These are phyloP conservation scores for Durio zibethinus DNA, from an alignment of 345 rosid species.

Conservation along the genomic window DNA sequence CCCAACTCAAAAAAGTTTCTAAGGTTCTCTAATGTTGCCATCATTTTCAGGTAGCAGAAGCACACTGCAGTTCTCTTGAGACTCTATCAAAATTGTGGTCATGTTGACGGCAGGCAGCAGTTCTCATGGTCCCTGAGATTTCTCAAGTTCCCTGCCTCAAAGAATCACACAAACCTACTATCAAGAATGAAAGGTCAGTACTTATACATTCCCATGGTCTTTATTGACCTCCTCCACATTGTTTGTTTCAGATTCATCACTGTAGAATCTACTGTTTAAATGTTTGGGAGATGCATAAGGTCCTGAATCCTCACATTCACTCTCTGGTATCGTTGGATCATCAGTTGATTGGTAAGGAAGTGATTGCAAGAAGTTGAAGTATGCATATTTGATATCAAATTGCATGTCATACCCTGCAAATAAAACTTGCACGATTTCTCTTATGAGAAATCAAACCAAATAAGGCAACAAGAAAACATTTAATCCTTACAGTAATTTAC, in stretches of 20 bases:
- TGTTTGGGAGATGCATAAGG: conserved; percentile 7
- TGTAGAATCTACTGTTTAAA: not conserved
- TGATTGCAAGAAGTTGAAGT: conserved; percentile 79
- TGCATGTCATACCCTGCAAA: conserved; percentile 93
- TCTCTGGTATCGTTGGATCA: conserved; percentile 17
- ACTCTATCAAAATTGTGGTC: not conserved
- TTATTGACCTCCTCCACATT: not conserved
- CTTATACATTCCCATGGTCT: not conserved
- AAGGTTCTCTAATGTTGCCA: not conserved
- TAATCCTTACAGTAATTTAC: conserved; percentile 69
- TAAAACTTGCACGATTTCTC: not conserved
- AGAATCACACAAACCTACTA: not conserved
- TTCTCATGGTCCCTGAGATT: not conserved
- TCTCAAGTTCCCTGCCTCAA: not conserved
- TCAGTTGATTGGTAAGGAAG: conserved; percentile 29
- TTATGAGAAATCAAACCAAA: conserved; percentile 2
- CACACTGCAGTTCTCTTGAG: no score
- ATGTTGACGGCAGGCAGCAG: not conserved
- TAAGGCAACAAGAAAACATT: not conserved
- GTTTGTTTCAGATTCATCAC: conserved; percentile 1
- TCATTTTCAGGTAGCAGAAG: not conserved
- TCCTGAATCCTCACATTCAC: conserved; percentile 22
- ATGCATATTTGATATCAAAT: conserved; percentile 82
- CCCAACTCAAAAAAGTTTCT: not conserved
- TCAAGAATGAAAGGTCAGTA: not conserved